Evolutionary conservation across 106 monocot genomes (phyloP), one percentile per base, ranked within the genome.

Genomic region (Chionographis japonica): DNA sequence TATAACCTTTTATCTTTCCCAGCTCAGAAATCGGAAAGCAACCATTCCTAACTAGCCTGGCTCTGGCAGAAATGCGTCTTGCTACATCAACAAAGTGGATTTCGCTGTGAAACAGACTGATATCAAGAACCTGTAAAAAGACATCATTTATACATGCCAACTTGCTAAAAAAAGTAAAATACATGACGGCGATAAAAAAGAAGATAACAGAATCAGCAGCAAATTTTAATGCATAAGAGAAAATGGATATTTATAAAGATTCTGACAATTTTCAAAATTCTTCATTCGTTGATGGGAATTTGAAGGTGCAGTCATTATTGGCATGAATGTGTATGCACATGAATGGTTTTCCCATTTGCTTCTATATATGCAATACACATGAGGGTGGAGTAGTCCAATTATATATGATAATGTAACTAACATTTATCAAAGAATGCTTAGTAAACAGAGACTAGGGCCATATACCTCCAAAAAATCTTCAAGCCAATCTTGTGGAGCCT

Each of bases 401-500:
- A 46, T 10, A 46, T 46, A 6, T 46, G 9, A 5, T 10, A 46
- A 46, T 46, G 46, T 46, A 46, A 6, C 46, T 46, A 5, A 46
- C 9, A 10, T 46, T 6, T 46, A 46, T 10, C 46, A 6, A 46
- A 10, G 46, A 46, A 46, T 46, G 39, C 12, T 62, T 40, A 40
- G 12, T 12, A 12, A 11, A 14, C 12, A 11, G 4, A 49, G 12
- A 12, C 3, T n/a, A 10, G 6, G 16, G 54, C 20, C 6, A 8
- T 35, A 15, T 68, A 92, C 95, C 84, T 86, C 76, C 59, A 95
- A 78, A 36, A 77, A 6, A 72, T 79, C 66, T 63, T 78, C 72
- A 35, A 97, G 69, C 95, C 88, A 97, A 80, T 35, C 61, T 15
- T 77, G 61, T 42, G 42, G 78, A 61, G 88, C 86, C 70, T 74